Base-by-base conservation (phyloP, 23 red algal species). In the Gracilaria domingensis region DNA sequence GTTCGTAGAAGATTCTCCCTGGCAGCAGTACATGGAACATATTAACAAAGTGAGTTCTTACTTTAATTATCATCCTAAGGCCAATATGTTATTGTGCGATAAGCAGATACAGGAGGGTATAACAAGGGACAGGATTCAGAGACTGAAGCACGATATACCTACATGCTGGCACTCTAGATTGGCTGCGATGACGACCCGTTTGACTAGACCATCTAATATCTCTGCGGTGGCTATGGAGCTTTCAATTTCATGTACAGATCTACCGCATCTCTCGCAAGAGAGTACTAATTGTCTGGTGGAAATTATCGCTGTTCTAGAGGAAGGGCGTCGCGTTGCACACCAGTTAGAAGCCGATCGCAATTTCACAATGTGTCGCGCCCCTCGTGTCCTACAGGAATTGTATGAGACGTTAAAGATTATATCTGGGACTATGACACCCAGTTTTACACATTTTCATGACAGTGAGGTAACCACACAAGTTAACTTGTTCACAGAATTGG, bases 391-490 rank as follows among this genome's bases (percentile, higher is more conserved):
- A 73, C 66, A 26, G 17, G 28, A 73, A 73, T n/a, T 73, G 14
- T 21, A 73, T 73, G 18, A 73, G 28, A 73, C 66, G 12, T 32
- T 73, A 4, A 18, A n/a, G 66, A 73, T 73, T 32, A 73, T 73
- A n/a, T 38, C 35, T 17, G 66, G 66, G 16, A 20, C 4, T 21
- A 3, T 73, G 4, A 17, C 21, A 4, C 54, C 54, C 4, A 58
- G 23, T 4, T 2, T 11, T 4, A 45, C 42, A 45, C 42, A 7
- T 11, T 45, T 7, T 11, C 42, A 45, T 11, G 42, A 45, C 54
- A 58, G 4, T n/a, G n/a, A n/a, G n/a, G n/a, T n/a, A n/a, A 45
- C 42, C 42, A 45, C 11, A 11, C 42, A 45, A 11, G 11, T 4
- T 45, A 11, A 45, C 5, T 45, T 4, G 42, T 11, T 45, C 42